Evolutionary conservation across 2,329 filamentous ascomycete species (phyloP).

Genomic region (Aspergillus felis): DNA sequence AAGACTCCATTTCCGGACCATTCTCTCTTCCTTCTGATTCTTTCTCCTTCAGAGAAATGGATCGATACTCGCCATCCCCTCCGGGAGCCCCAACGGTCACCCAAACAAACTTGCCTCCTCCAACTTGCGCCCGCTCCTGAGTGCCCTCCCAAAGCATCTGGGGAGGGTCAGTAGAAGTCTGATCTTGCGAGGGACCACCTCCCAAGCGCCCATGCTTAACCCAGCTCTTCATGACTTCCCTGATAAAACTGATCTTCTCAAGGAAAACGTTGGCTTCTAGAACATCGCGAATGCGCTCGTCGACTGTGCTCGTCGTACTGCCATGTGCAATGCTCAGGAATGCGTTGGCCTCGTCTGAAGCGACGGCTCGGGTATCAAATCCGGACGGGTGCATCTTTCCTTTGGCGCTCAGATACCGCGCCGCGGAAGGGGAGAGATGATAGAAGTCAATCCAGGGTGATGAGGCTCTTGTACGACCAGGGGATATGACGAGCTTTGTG

Average conservation of each 20-base stretch:
- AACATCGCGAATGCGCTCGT: constrained; percentile 39
- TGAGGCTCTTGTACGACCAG: constrained; percentile 34
- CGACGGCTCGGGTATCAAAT: constrained; percentile 40
- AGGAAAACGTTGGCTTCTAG: constrained; percentile 44
- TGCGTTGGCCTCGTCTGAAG: constrained; percentile 38
- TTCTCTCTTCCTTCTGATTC: constrained; percentile 11
- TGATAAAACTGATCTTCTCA: constrained; percentile 41
- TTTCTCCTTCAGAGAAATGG: constrained; percentile 31
- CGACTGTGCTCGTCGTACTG: constrained; percentile 26
- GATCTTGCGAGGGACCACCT: constrained; percentile 23
- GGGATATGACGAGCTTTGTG: constrained; percentile 48
- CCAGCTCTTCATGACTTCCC: constrained; percentile 40
- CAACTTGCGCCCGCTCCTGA: constrained; percentile 36
- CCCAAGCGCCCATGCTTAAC: constrained; percentile 36
- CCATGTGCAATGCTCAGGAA: constrained; percentile 40
- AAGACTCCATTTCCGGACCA: constrained; percentile 26
- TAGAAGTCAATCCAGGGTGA: constrained; percentile 47
- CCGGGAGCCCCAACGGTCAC: constrained; percentile 47
- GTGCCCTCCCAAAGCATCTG: constrained; percentile 42
- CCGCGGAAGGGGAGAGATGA: constrained; percentile 45
- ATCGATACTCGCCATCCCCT: constrained; percentile 44
- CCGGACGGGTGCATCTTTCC: constrained; percentile 42
- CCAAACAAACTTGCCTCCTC: constrained; percentile 50
- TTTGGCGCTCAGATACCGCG: constrained; percentile 39
- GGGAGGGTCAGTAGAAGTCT: constrained; percentile 5